These are phyloP conservation scores for Bryoerythrophyllum caledonicum DNA, from an alignment of 225 moss, liverwort and hornwort species.

Conservation along the genomic window DNA sequence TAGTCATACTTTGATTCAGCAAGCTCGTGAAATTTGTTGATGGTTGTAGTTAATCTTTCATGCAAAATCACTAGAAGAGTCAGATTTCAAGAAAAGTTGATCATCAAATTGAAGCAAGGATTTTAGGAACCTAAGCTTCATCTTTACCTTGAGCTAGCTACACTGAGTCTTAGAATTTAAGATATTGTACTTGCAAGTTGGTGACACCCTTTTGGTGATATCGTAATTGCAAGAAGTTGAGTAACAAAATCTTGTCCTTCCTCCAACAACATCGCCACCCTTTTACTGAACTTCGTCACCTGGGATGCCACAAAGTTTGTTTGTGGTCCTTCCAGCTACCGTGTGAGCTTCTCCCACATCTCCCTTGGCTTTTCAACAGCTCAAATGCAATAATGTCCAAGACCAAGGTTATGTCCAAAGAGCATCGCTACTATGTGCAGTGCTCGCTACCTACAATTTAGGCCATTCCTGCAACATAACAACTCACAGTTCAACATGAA, in stretches of 20 bases:
- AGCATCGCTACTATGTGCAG: too few species aligned
- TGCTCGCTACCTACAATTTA: too few species aligned
- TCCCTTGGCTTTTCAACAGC: too few species aligned
- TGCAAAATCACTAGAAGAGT: not conserved
- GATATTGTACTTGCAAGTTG: slow-evolving; percentile 39
- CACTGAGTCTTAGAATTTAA: not conserved
- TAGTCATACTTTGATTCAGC: slow-evolving; percentile 88
- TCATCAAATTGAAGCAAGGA: too few species aligned
- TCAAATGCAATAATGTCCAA: too few species aligned
- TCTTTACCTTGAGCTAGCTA: not conserved
- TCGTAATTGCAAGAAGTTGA: too few species aligned
- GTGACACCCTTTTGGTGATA: too few species aligned
- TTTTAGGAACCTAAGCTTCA: not conserved
- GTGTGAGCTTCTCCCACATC: slow-evolving; percentile 44
- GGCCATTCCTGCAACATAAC: too few species aligned
- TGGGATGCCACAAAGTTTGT: slow-evolving; percentile 43
- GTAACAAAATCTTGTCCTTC: slow-evolving; percentile 65
- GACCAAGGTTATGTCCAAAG: too few species aligned
- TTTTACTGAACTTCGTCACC: slow-evolving; percentile 58
- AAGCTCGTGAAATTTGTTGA: slow-evolving; percentile 64
- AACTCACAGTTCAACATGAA: too few species aligned
- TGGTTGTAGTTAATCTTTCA: slow-evolving; percentile 56
- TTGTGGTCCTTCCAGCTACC: slow-evolving; percentile 44
- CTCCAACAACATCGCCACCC: slow-evolving; percentile 53
- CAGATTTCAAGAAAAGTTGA: too few species aligned